phyloP scores from a whole-genome alignment of 257 asterid species.

The Solanum paucissectum region DNA sequence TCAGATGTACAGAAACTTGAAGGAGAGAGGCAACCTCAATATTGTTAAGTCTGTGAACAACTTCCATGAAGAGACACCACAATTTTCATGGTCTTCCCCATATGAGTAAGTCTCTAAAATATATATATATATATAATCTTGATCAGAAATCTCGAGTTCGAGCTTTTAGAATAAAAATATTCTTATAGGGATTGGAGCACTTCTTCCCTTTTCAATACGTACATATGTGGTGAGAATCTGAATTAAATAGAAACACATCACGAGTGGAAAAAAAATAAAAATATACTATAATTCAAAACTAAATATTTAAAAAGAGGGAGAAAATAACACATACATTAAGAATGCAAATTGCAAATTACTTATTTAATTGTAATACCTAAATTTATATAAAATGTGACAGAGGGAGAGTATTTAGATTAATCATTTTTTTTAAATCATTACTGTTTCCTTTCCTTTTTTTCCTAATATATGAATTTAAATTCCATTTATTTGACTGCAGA shows the following conservation, averaged over 20 bases:
- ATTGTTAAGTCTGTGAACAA: background rate
- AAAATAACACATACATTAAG: background rate
- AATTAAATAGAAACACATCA: background rate
- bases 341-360: too few species aligned
- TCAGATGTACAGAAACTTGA: slow-evolving; percentile 10
- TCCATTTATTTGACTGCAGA: background rate
- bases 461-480: background rate
- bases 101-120: background rate
- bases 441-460: background rate
- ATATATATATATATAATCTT: background rate
- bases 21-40: background rate
- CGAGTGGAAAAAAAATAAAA: background rate
- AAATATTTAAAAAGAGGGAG: background rate
- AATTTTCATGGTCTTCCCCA: background rate
- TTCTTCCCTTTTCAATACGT: background rate
- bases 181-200: background rate
- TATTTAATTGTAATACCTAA: background rate
- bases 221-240: background rate
- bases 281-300: background rate
- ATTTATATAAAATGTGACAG: background rate
- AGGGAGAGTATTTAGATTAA: background rate
- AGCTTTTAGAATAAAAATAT: too few species aligned
- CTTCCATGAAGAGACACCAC: background rate
- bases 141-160: too few species aligned
- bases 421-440: background rate